Percentiles rank a stretch among this genome's conserved stretches.
Evolutionary conservation across 345 rosid species (phyloP).

Genomic region (Citrus medica): DNA sequence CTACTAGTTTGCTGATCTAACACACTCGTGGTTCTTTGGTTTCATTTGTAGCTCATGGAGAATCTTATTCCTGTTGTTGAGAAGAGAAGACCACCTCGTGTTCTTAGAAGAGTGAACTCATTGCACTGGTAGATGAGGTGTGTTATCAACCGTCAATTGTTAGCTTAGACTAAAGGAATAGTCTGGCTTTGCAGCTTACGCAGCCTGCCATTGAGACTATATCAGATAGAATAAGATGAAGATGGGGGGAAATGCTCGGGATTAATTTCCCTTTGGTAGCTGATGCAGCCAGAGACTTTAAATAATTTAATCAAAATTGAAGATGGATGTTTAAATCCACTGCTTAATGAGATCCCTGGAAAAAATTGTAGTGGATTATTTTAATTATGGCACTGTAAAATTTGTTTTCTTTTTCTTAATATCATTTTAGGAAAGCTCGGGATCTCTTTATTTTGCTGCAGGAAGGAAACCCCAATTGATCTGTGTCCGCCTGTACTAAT

Average conservation of each 20-base stretch:
- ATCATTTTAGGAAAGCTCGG: too few species aligned
- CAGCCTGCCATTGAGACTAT: neutral
- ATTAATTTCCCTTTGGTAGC: neutral
- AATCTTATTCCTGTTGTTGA: conserved; percentile 49
- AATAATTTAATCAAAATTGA: neutral
- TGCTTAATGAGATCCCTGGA: neutral
- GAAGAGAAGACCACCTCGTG: conserved; percentile 32
- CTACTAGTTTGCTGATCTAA: neutral
- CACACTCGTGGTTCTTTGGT: neutral
- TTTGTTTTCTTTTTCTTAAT: too few species aligned
- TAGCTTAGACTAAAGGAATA: neutral
- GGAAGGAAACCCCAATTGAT: neutral
- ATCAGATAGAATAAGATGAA: neutral
- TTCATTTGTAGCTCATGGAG: conserved; percentile 39
- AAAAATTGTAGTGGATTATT: conserved; percentile 3
- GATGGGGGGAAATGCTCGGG: neutral
- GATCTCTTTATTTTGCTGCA: neutral
- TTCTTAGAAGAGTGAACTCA: conserved; percentile 38
- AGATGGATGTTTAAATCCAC: neutral
- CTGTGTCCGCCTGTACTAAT: neutral
- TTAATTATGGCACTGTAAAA: too few species aligned
- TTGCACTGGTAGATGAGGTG: conserved; percentile 32
- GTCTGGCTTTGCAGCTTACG: neutral
- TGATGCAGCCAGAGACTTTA: neutral
- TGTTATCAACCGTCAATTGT: neutral